Evolutionary conservation across 306 rosid species (phyloP).

Genomic region (Sechiopsis laciniata): DNA sequence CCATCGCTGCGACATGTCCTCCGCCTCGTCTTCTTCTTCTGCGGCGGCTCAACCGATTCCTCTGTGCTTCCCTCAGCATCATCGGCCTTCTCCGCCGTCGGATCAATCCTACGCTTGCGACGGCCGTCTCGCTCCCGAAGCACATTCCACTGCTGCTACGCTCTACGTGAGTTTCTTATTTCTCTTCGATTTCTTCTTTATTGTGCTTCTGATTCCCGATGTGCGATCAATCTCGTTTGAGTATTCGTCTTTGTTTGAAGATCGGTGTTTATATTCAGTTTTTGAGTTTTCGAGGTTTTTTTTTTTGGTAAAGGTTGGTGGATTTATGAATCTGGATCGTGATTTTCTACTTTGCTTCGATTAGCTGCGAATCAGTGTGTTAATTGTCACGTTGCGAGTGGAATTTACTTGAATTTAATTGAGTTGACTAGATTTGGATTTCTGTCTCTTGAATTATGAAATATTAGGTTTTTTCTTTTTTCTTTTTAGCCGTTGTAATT

Average conservation of each 20-base stretch:
- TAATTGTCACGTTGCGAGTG: neutral
- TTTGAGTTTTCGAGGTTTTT: neutral
- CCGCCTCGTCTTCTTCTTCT: conserved; percentile 7
- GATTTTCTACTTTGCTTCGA: conserved; percentile 1
- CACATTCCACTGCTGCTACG: neutral
- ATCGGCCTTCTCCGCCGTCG: conserved; percentile 1
- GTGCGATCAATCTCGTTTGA: conserved; percentile 10
- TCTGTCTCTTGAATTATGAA: neutral
- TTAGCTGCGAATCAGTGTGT: conserved; percentile 7
- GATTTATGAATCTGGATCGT: conserved; percentile 14
- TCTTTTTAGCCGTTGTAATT: neutral
- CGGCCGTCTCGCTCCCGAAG: conserved; percentile 2
- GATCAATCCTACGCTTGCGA: neutral
- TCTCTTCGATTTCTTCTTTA: neutral
- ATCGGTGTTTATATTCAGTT: neutral
- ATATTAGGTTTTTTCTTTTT: neutral
- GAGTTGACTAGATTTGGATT: neutral
- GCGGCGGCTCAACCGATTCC: conserved; percentile 6
- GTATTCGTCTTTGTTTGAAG: neutral
- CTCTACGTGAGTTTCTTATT: conserved; percentile 8
- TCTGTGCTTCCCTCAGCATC: neutral
- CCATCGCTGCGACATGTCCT: conserved; percentile 5
- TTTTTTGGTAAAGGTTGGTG: neutral
- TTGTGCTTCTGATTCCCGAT: conserved; percentile 8
- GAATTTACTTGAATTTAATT: neutral